Percentiles rank a stretch among this genome's conserved stretches.
These are phyloP conservation scores for Paramecium octaurelia DNA, from an alignment of 73 alveolate genomes.

Conservation along the genomic window DNA sequence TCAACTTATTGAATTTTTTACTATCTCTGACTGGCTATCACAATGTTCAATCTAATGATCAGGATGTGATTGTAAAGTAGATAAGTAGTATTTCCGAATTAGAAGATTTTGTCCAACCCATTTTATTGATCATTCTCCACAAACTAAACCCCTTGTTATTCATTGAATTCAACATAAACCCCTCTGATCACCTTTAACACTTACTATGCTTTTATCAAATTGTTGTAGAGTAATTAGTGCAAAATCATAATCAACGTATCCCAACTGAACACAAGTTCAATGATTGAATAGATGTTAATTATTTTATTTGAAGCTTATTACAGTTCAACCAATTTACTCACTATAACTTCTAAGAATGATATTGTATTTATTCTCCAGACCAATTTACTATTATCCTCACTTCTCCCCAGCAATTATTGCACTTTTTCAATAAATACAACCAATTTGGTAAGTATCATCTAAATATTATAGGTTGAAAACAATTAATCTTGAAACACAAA, in stretches of 20 bases:
- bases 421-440: background rate
- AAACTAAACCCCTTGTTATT: background rate
- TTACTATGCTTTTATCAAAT: background rate
- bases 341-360: slow-evolving; percentile 21
- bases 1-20: background rate
- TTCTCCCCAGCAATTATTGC: background rate
- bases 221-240: background rate
- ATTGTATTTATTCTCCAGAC: slow-evolving; percentile 14
- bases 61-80: background rate
- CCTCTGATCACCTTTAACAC: slow-evolving; percentile 25
- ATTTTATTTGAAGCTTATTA: background rate
- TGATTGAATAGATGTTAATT: background rate
- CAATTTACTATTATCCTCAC: background rate
- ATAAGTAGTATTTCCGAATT: background rate
- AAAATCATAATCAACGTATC: slow-evolving; percentile 23
- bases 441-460: background rate
- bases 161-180: slow-evolving; percentile 36
- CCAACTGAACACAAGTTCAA: background rate
- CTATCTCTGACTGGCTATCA: background rate
- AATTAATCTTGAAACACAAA: background rate
- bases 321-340: slow-evolving; percentile 1
- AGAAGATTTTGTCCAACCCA: background rate
- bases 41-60: background rate
- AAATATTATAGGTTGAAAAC: slow-evolving; percentile 9
- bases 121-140: background rate